Evolutionary conservation across 202 grass and related monocot species (phyloP).

Genomic region (Dendrocalamus latiflorus): DNA sequence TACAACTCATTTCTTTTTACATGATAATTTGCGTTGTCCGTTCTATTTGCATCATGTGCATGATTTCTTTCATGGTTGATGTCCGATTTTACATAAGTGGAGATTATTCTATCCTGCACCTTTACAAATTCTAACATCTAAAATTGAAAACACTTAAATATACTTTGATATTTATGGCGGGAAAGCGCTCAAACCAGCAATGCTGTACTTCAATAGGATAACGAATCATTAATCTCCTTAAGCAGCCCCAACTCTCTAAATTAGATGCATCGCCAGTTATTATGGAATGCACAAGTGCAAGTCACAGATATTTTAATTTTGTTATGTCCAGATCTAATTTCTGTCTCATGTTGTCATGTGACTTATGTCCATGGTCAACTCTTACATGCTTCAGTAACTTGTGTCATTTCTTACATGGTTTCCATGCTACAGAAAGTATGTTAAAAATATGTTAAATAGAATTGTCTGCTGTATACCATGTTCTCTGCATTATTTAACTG

Average conservation of each 20-base stretch:
- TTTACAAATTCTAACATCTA: background rate
- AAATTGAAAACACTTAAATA: background rate
- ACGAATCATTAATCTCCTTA: background rate
- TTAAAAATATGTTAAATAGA: background rate
- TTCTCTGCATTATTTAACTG: too few relatives aligned
- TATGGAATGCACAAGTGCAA: background rate
- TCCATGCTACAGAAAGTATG: background rate
- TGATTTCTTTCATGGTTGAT: background rate
- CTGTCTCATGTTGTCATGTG: background rate
- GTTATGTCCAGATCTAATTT: too few relatives aligned
- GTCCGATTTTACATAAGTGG: background rate
- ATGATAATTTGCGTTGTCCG: background rate
- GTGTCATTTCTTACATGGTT: slow-evolving; percentile 9
- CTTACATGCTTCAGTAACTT: background rate
- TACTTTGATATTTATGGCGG: too few relatives aligned
- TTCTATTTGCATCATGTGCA: slow-evolving; percentile 3
- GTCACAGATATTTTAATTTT: too few relatives aligned
- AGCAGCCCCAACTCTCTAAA: background rate
- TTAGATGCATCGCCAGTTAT: background rate
- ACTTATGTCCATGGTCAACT: background rate
- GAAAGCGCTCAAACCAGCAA: slow-evolving; percentile 5
- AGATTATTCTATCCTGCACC: background rate
- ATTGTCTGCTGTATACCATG: background rate
- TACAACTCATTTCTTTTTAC: background rate
- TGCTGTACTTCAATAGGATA: background rate